A percentile compares a stretch with the other conserved stretches of the same genome.
Conservation (phyloP, 352 stramenopile genomes). For the Phytophthora melonis region DNA sequence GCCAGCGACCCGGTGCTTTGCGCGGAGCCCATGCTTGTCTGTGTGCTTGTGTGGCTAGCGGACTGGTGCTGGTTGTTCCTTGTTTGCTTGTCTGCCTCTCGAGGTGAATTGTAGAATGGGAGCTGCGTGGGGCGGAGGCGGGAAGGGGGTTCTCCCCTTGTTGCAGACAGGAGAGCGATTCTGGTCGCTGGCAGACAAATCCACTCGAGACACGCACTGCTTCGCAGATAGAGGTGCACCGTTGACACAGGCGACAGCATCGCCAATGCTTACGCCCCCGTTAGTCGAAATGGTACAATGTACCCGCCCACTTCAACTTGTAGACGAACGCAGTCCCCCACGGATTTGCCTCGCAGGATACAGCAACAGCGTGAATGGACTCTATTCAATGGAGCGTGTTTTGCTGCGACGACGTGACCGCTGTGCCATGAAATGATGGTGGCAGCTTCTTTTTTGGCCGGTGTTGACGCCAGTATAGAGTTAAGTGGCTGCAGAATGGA, state of each 20-base stretch:
- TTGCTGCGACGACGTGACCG: background rate
- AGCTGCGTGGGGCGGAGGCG: background rate
- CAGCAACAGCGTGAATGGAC: too few species aligned
- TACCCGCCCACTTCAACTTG: background rate
- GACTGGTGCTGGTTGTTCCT: background rate
- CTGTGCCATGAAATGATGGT: background rate
- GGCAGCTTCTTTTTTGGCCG: background rate
- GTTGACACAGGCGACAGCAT: background rate
- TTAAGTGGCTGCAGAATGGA: background rate
- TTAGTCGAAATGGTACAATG: background rate
- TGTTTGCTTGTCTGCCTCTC: background rate
- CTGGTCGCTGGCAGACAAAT: background rate
- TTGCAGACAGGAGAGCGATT: background rate
- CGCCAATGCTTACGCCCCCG: background rate
- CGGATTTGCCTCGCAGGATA: background rate
- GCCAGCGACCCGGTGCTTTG: slow-evolving; percentile 47
- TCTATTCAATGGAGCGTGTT: too few species aligned
- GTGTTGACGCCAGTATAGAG: background rate
- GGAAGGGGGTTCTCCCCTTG: too few species aligned
- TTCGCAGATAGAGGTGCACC: background rate
- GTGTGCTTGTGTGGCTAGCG: background rate
- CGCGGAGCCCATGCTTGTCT: slow-evolving; percentile 47
- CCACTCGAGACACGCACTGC: background rate
- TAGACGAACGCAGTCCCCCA: background rate
- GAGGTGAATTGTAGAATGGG: background rate